Evolutionary conservation across 73 alveolate species (phyloP).

Genomic region (Tetrahymena elliotti): DNA sequence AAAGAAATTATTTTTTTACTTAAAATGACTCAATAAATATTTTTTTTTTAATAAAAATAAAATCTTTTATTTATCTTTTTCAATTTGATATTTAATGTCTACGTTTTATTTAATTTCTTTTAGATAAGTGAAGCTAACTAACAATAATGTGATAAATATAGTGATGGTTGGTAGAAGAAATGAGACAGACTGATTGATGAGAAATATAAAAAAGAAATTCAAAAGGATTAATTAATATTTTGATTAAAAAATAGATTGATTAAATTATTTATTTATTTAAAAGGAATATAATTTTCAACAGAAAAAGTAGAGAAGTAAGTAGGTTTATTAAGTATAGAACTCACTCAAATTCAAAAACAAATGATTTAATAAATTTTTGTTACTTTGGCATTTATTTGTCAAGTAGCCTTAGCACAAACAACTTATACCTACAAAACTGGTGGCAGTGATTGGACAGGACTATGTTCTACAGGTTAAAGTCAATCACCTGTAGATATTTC

Average conservation of each 20-base stretch:
- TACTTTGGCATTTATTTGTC: background rate
- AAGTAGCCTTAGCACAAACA: background rate
- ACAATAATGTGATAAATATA: too few relatives aligned
- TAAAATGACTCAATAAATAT: too few relatives aligned
- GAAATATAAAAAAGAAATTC: background rate
- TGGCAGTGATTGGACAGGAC: slow-evolving; percentile 9
- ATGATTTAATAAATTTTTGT: background rate
- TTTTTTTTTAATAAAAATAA: too few relatives aligned
- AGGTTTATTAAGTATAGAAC: background rate
- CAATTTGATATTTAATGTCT: too few relatives aligned
- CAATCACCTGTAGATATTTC: slow-evolving; percentile 21
- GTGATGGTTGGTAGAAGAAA: too few relatives aligned
- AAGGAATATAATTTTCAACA: background rate
- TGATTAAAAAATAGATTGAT: background rate
- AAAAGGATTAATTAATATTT: background rate
- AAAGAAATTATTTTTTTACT: too few relatives aligned
- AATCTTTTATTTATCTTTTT: too few relatives aligned
- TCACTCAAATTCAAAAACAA: background rate
- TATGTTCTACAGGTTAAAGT: slow-evolving; percentile 2
- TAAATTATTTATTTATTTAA: background rate
- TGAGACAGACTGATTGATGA: too few relatives aligned
- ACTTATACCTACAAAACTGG: background rate
- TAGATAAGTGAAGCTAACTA: too few relatives aligned
- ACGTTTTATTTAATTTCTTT: too few relatives aligned
- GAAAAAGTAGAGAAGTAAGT: background rate